Conservation (phyloP, 257 asterid species). For the Salvia miltiorrhiza region DNA sequence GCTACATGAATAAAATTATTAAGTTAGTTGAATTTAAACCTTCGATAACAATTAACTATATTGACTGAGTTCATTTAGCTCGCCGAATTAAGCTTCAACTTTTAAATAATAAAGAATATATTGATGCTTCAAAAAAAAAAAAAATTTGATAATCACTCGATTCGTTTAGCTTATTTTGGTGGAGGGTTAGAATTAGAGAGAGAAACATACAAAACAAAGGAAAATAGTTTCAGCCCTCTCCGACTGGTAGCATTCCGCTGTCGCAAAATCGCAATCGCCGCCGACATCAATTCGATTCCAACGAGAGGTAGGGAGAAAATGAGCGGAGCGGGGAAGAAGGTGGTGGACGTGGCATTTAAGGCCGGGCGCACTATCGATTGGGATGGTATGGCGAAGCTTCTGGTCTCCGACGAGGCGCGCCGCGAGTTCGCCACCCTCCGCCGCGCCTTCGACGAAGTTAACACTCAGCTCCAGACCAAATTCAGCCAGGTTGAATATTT, state of each 20-base stretch:
- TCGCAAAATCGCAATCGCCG: conserved; percentile 18
- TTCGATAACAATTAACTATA: too few relatives aligned
- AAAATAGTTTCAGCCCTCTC: too few relatives aligned
- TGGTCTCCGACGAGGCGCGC: conserved; percentile 92
- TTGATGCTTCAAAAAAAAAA: too few relatives aligned
- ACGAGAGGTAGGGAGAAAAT: conserved; percentile 31
- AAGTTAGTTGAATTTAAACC: too few relatives aligned
- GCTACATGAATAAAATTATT: too few relatives aligned
- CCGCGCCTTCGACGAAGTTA: conserved; percentile 92
- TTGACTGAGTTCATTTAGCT: too few relatives aligned
- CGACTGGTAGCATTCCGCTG: conserved; percentile 8
- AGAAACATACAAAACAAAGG: too few relatives aligned
- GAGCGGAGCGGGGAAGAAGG: conserved; percentile 90
- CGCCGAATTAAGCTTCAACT: too few relatives aligned
- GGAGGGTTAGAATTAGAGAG: background rate
- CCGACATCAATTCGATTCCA: conserved; percentile 6
- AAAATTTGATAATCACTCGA: too few relatives aligned
- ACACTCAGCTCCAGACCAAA: conserved; percentile 80
- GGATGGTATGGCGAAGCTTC: conserved; percentile 96
- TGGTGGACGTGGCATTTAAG: conserved; percentile 73
- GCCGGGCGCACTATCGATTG: conserved; percentile 81
- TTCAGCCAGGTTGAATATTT: conserved; percentile 84
- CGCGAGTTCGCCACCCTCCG: conserved; percentile 87
- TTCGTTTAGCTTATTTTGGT: background rate
- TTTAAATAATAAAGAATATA: too few relatives aligned